These are phyloP conservation scores for Vaccinium macrocarpon DNA, from an alignment of 148 eudicot genomes.

Conservation along the genomic window DNA sequence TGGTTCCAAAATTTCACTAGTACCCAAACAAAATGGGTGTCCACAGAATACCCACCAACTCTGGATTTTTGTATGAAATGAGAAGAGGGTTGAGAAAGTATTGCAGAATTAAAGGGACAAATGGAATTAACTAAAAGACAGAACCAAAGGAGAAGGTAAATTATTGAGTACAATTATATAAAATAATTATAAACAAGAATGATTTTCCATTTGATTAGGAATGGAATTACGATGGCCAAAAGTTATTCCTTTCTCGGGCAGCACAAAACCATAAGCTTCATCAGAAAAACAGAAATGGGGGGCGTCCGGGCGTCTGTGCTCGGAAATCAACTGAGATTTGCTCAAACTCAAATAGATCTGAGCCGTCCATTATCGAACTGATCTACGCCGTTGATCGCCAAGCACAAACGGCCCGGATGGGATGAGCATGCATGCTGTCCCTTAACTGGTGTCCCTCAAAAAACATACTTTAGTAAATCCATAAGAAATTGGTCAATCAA, in stretches of 20 bases:
- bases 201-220: background rate
- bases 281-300: background rate
- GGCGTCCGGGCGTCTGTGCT: no score
- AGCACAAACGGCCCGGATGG: no score
- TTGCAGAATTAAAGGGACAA: conserved; percentile 17
- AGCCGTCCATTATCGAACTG: no score
- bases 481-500: no score
- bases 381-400: no score
- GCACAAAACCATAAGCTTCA: conserved; percentile 1
- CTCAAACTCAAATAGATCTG: no score
- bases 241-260: background rate
- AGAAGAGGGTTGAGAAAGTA: conserved; percentile 18
- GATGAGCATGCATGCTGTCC: no score
- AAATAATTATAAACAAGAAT: background rate
- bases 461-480: no score
- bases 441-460: no score
- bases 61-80: conserved; percentile 28
- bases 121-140: conserved; percentile 19
- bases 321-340: no score
- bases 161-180: conserved; percentile 28
- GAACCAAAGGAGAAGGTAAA: conserved; percentile 49
- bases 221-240: background rate
- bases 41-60: conserved; percentile 48
- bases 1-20: conserved; percentile 30
- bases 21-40: conserved; percentile 43